phyloP scores from a whole-genome alignment of 768 basidiomycete species.

The Pulveroboletus sp. region DNA sequence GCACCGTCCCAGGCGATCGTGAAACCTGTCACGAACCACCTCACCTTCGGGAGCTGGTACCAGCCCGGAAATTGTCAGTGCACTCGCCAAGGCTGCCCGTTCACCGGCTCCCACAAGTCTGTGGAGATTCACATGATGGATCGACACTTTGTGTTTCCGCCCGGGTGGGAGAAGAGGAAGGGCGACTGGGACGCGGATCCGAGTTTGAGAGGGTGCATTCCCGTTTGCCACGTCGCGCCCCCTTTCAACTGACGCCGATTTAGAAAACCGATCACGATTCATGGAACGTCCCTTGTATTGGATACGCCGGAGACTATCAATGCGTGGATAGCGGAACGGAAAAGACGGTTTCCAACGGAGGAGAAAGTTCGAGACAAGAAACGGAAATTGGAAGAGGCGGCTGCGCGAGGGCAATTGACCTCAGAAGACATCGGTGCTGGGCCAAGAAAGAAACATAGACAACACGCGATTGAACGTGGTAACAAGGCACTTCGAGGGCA shows the following conservation, averaged over 20 bases:
- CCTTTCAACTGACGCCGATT: constrained; percentile 5
- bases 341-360: constrained; percentile 76
- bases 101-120: constrained; percentile 63
- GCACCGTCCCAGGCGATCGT: background rate
- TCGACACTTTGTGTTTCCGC: constrained; percentile 79
- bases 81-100: constrained; percentile 59
- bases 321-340: constrained; percentile 87
- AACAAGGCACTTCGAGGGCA: constrained; percentile 4
- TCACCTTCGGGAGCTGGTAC: constrained; percentile 46
- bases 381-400: constrained; percentile 71
- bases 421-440: constrained; percentile 42
- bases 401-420: constrained; percentile 71
- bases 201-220: constrained; percentile 65
- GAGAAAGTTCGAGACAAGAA: constrained; percentile 75
- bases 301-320: constrained; percentile 79
- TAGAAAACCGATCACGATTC: constrained; percentile 71
- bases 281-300: constrained; percentile 73
- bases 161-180: constrained; percentile 61
- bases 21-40: constrained; percentile 16
- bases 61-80: constrained; percentile 60
- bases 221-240: background rate
- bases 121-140: constrained; percentile 87
- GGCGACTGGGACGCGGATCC: constrained; percentile 80
- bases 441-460: constrained; percentile 41
- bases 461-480: constrained; percentile 18